These are phyloP conservation scores for Forsythia suspensa DNA, from an alignment of 257 asterid genomes.

Conservation along the genomic window DNA sequence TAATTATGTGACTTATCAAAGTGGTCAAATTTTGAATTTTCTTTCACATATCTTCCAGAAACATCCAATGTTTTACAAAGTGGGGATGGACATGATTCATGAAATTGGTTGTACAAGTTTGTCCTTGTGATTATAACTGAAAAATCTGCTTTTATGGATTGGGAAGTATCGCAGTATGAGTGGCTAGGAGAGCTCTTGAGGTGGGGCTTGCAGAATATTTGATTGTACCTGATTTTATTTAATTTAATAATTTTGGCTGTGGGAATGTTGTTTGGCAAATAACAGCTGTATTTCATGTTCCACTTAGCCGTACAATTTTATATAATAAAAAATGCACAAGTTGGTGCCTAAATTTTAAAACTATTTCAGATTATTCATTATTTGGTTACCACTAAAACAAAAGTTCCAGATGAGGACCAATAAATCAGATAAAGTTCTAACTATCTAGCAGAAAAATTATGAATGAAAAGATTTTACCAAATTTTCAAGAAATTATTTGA, in stretches of 20 bases:
- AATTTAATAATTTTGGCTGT: not conserved
- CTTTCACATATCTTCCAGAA: too few relatives aligned
- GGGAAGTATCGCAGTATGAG: not conserved
- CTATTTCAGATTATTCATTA: too few relatives aligned
- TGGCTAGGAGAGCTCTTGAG: not conserved
- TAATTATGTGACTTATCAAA: too few relatives aligned
- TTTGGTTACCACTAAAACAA: too few relatives aligned
- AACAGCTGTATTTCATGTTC: constrained; percentile 18
- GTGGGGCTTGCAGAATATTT: not conserved
- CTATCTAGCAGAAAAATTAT: too few relatives aligned
- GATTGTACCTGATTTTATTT: not conserved
- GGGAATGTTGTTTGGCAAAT: constrained; percentile 2
- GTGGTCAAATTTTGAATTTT: not conserved
- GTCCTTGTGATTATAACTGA: not conserved
- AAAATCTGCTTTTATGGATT: not conserved
- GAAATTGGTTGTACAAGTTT: too few relatives aligned
- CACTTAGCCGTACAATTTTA: constrained; percentile 9
- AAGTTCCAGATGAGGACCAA: too few relatives aligned
- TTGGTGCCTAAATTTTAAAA: too few relatives aligned
- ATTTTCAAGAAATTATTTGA: not conserved
- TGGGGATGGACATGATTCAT: too few relatives aligned
- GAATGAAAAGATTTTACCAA: not conserved
- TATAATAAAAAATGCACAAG: too few relatives aligned
- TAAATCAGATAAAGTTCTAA: too few relatives aligned
- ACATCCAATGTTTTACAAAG: too few relatives aligned